Evolutionary conservation across 1,139 yeast species (phyloP).

Genomic region (Yamadazyma membranifaciens): DNA sequence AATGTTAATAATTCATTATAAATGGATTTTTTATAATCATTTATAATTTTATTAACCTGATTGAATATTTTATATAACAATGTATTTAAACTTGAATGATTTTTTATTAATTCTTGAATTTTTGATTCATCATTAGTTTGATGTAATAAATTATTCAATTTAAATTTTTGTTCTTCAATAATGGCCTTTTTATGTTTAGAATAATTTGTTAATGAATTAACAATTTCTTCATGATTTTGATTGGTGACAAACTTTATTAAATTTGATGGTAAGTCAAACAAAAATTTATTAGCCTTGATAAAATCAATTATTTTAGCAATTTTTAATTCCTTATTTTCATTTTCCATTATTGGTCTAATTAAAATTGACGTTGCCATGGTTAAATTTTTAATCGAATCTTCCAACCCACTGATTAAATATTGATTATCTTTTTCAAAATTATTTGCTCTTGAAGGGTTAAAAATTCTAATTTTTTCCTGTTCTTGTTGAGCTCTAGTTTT

Average conservation of each 20-base stretch:
- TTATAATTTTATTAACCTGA: conserved; percentile 64
- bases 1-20: conserved; percentile 56
- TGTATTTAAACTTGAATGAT: conserved; percentile 38
- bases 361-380: conserved; percentile 62
- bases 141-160: conserved; percentile 15
- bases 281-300: conserved; percentile 57
- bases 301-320: conserved; percentile 60
- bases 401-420: conserved; percentile 34
- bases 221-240: conserved; percentile 68
- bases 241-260: conserved; percentile 52
- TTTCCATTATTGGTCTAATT: conserved; percentile 74
- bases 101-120: conserved; percentile 22
- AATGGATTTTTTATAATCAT: conserved; percentile 59
- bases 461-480: conserved; percentile 34
- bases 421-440: conserved; percentile 18
- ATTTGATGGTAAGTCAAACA: conserved; percentile 71
- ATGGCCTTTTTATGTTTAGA: conserved; percentile 26
- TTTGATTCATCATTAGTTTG: conserved; percentile 15
- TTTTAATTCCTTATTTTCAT: conserved; percentile 58
- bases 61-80: conserved; percentile 51
- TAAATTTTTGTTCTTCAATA: conserved; percentile 17
- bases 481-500: conserved; percentile 40
- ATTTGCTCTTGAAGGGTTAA: conserved; percentile 34
- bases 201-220: conserved; percentile 68
- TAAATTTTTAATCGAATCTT: conserved; percentile 45